Evolutionary conservation across 371 early-diverging fungal genomes (phyloP), one percentile per base, ranked within the genome.

Genomic region (Lichtheimia corymbifera): DNA sequence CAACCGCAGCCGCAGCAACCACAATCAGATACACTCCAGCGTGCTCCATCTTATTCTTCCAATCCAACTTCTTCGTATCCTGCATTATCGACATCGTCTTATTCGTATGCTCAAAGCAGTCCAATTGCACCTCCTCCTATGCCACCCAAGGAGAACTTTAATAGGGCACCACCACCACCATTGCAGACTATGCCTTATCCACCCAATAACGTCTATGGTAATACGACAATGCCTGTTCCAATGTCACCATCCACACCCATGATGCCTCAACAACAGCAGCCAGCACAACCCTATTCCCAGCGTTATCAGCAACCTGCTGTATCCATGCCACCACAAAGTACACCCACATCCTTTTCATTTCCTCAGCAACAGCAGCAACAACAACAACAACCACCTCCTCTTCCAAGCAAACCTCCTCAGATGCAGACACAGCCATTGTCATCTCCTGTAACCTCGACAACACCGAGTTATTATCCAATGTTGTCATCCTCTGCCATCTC

Each of bases 391-490:
- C 57, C 57, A n/a, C 57, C 57, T 27, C 57, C 57, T 0, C 24
- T 56, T 5, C 57, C 57, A 9, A 56, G 45, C 22, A 56, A 56
- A 27, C 57, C 57, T 9, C 45, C 45, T 22, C 45, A 56, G 28
- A 56, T 56, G 27, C 57, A 56, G n/a, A 13, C 18, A 4, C 43
- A 56, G 30, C 49, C 22, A 50, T 50, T 20, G 45, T 14, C 25
- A 15, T 50, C 50, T 22, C 50, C 59, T 47, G 22, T 18, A 15
- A 28, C 49, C 9, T 35, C 35, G 11, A 35, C 35, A 15, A 50
- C 45, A 43, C 50, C 59, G 1, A 50, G 41, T 40, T 50, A 58
- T n/a, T 18, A 58, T n/a, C 41, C 59, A 4, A 58, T 58, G 59
- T 24, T 41, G 18, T 40, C 59, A 27, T 56, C 56, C 43, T 27